A percentile compares a stretch with the other conserved stretches of the same genome.
Evolutionary conservation across 1,139 yeast genomes (phyloP).

Genomic region (Spencermartinsiella ligniputridi): DNA sequence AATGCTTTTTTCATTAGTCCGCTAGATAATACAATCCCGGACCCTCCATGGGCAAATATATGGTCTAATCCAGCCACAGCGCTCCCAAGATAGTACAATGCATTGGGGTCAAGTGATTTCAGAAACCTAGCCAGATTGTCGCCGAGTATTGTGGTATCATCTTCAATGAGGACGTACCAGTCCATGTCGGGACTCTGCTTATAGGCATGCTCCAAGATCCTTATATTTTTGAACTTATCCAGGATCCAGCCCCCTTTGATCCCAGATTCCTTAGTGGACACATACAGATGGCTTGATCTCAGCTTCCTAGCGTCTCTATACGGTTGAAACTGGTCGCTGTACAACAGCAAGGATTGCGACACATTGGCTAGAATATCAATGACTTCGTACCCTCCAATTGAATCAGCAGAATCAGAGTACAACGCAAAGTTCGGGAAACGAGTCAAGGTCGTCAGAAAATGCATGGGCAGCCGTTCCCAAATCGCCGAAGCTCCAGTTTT

Average conservation of each 20-base stretch:
- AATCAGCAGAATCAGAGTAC: conserved; percentile 30
- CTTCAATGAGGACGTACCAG: conserved; percentile 37
- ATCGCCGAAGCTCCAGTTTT: conserved; percentile 34
- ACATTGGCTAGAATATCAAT: conserved; percentile 27
- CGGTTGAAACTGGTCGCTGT: conserved; percentile 21
- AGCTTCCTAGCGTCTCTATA: conserved; percentile 21
- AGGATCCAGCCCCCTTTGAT: conserved; percentile 21
- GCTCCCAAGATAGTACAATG: conserved; percentile 30
- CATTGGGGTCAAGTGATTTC: conserved; percentile 21
- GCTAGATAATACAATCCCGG: conserved; percentile 35
- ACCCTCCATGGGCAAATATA: conserved; percentile 39
- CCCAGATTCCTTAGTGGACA: conserved; percentile 2
- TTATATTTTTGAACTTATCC: conserved; percentile 35
- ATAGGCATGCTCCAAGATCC: conserved; percentile 35
- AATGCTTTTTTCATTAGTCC: conserved; percentile 30
- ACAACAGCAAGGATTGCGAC: conserved; percentile 9
- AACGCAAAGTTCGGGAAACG: conserved; percentile 31
- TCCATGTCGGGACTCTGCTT: conserved; percentile 19
- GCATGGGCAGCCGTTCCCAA: conserved; percentile 36
- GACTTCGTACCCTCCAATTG: conserved; percentile 31
- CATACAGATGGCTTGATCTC: not conserved
- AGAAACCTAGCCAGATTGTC: conserved; percentile 26
- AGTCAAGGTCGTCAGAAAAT: conserved; percentile 33
- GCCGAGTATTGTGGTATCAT: conserved; percentile 31
- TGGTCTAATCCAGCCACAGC: conserved; percentile 19